These are phyloP conservation scores for Rosa rugosa DNA, from an alignment of 306 rosid genomes.

Conservation along the genomic window DNA sequence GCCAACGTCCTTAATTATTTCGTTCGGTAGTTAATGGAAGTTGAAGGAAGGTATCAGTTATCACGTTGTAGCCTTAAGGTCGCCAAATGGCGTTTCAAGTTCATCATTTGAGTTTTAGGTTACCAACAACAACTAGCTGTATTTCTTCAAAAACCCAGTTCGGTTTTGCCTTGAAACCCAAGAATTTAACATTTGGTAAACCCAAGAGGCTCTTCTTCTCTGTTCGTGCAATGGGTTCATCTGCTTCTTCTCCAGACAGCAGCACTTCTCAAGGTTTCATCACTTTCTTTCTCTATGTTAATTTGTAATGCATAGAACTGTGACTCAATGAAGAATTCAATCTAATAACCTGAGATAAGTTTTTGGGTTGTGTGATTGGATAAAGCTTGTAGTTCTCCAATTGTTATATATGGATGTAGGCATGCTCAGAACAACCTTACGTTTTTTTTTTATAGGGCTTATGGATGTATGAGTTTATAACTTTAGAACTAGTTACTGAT, in stretches of 20 bases:
- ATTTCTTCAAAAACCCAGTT: conserved; percentile 39
- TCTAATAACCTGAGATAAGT: not conserved
- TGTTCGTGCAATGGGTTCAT: conserved; percentile 69
- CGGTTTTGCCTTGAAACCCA: conserved; percentile 28
- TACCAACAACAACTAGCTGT: conserved; percentile 33
- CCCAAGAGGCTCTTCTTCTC: conserved; percentile 44
- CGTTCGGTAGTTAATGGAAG: not conserved
- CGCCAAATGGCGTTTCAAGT: conserved; percentile 45
- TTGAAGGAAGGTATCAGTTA: not conserved
- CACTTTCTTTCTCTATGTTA: conserved; percentile 3
- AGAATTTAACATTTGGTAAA: conserved; percentile 30
- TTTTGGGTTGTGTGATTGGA: not conserved
- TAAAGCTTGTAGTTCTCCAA: not conserved
- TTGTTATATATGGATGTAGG: not conserved
- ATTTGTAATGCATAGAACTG: not conserved
- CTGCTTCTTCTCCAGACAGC: conserved; percentile 69
- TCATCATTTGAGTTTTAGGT: conserved; percentile 30
- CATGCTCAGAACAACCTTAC: not conserved
- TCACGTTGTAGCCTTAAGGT: not conserved
- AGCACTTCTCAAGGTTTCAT: conserved; percentile 39
- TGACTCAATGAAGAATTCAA: not conserved
- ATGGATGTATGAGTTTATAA: not conserved
- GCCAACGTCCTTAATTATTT: too few species aligned
- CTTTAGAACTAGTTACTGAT: not conserved
- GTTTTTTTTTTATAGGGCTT: not conserved